These are phyloP conservation scores for Sungouiozyma ichnusensis DNA, from an alignment of 805 yeast species.

Conservation along the genomic window DNA sequence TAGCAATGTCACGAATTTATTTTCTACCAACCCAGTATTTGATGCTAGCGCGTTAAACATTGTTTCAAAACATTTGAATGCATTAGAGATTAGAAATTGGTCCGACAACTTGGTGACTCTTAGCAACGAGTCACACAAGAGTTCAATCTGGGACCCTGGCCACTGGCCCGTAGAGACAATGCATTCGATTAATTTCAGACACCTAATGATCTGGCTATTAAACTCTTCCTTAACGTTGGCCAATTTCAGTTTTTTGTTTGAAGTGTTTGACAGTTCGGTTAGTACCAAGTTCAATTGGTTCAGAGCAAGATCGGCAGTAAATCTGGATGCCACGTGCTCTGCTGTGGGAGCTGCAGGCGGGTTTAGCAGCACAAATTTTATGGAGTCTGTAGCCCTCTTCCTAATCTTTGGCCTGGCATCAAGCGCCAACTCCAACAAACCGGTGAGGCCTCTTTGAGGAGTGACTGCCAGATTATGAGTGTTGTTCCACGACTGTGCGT, in stretches of 20 bases:
- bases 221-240: constrained; percentile 37
- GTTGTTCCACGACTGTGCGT: constrained; percentile 64
- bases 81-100: constrained; percentile 70
- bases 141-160: constrained; percentile 62
- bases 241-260: constrained; percentile 27
- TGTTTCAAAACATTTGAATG: constrained; percentile 60
- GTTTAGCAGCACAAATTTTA: constrained; percentile 48
- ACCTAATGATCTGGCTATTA: constrained; percentile 56
- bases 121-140: constrained; percentile 64
- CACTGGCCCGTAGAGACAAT: constrained; percentile 71
- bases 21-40: constrained; percentile 48
- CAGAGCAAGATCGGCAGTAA: constrained; percentile 61
- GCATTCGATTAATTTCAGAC: constrained; percentile 62
- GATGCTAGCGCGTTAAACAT: constrained; percentile 26
- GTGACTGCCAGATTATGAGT: constrained; percentile 38
- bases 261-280: constrained; percentile 29
- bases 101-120: constrained; percentile 74
- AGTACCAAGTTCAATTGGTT: constrained; percentile 41
- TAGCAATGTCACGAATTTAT: constrained; percentile 52
- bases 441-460: constrained; percentile 73
- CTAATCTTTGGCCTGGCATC: constrained; percentile 94
- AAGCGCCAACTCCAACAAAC: constrained; percentile 63
- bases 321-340: constrained; percentile 65
- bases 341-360: constrained; percentile 70
- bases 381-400: constrained; percentile 87